Conservation (phyloP, 192 early-diverging fungal genomes). For the Diversispora eburnea region DNA sequence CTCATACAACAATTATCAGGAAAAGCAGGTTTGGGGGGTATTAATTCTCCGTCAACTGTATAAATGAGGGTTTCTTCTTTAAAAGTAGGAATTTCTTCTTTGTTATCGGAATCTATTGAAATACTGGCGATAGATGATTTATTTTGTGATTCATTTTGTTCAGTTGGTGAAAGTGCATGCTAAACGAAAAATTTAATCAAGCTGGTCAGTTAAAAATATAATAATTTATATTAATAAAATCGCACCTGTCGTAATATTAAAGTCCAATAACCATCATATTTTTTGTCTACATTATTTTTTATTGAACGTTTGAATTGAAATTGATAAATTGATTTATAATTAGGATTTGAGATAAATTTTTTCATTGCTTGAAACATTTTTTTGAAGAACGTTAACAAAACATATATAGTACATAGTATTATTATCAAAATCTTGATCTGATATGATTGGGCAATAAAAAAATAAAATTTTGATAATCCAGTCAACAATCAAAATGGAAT, state of each 20-base stretch:
- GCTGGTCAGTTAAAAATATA: no score
- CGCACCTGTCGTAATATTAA: constrained; percentile 9
- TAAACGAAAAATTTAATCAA: neutral
- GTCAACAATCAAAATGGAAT: no score
- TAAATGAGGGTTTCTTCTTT: neutral
- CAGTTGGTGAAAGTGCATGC: neutral
- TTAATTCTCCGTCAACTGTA: constrained; percentile 15
- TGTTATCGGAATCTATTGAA: neutral
- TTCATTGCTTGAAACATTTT: no score
- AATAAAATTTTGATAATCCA: no score
- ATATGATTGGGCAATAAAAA: no score
- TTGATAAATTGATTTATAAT: no score
- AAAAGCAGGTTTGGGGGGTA: constrained; percentile 17
- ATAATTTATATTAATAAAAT: neutral
- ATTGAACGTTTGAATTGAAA: no score
- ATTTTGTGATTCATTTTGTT: neutral
- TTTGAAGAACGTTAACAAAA: no score
- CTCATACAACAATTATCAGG: constrained; percentile 28
- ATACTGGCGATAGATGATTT: neutral
- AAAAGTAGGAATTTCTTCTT: neutral
- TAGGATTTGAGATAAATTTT: no score
- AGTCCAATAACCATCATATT: constrained; percentile 15
- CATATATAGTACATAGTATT: no score
- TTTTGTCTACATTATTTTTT: neutral
- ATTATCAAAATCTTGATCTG: no score